Conservation (phyloP, 2,329 filamentous ascomycete species). For the Cercospora zeina region DNA sequence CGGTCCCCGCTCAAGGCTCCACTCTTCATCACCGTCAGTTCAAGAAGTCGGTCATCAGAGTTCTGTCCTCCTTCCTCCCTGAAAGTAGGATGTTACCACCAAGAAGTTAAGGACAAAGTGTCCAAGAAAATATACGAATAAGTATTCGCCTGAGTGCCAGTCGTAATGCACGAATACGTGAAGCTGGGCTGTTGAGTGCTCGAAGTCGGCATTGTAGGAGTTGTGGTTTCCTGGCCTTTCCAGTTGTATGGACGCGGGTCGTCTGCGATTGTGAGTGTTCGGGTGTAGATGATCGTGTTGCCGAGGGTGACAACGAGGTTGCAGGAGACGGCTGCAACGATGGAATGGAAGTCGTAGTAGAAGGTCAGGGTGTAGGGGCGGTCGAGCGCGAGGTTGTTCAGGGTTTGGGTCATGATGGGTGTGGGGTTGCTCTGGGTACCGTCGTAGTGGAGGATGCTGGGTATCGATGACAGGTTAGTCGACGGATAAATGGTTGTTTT, state of each 20-base stretch:
- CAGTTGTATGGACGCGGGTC: slow-evolving; percentile 8
- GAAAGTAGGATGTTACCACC: no score
- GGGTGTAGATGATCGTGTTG: not conserved
- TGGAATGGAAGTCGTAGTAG: slow-evolving; percentile 3
- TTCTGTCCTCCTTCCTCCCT: no score
- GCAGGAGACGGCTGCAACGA: not conserved
- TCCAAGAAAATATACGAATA: slow-evolving; percentile 6
- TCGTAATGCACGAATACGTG: not conserved
- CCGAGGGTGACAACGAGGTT: not conserved
- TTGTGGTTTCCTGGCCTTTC: not conserved
- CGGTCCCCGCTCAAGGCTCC: no score
- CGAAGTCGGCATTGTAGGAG: not conserved
- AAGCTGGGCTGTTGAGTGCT: not conserved
- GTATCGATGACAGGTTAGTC: not conserved
- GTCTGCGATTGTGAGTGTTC: not conserved
- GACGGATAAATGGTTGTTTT: no score
- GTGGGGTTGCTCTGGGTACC: not conserved
- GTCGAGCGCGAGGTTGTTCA: not conserved
- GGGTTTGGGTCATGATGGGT: slow-evolving; percentile 9
- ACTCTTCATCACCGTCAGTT: no score
- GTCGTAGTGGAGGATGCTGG: slow-evolving; percentile 8
- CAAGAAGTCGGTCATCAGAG: no score
- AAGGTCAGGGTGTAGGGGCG: not conserved
- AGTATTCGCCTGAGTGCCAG: not conserved
- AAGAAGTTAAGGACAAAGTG: slow-evolving; percentile 29